Base-by-base conservation (phyloP, 768 basidiomycete genomes). In the Sporobolomyces roseus region DNA sequence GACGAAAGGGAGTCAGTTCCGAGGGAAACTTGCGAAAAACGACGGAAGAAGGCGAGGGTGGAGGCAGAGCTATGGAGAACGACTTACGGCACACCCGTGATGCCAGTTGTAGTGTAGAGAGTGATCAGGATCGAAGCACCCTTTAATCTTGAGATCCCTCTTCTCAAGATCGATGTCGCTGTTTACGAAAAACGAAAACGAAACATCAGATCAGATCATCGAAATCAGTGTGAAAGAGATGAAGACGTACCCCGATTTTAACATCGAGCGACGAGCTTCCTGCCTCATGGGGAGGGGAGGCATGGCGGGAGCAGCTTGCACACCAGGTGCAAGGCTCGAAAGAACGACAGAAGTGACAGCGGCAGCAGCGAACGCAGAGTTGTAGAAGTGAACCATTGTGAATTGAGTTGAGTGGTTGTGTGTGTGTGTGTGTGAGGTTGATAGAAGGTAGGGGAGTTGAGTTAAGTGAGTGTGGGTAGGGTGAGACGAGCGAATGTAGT, bases 271-370 rank as follows among this genome's bases (percentile, higher is more conserved):
- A 46, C 52, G 66, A 32, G 33, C 49, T 67, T 61, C 45, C n/a
- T 41, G 27, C 66, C 59, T 45, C 51, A 46, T 45, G 41, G 66
- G 66, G 35, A 61, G 66, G 48, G 61, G 59, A 3, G 59, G 59
- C 52, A 61, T 61, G 52, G 52, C 60, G 29, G 63, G 63, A 23
- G 66, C 66, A 21, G 60, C 66, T 43, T 61, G 59, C 66, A 60
- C 66, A 67, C 66, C 66, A 67, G 66, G 66, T 60, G 66, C 58
- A 50, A 66, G 33, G 52, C 29, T 35, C 30, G 59, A 38, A 23
- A 67, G 59, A 36, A 61, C 41, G 52, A 61, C 52, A 53, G 66
- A 67, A 29, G 66, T 19, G 46, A 36, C 66, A 43, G 58, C 29
- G 41, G 60, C 59, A 35, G 50, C 51, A 46, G 50, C 59, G 51